Evolutionary conservation across 805 yeast genomes (phyloP).

Genomic region (Suhomyces sp.): DNA sequence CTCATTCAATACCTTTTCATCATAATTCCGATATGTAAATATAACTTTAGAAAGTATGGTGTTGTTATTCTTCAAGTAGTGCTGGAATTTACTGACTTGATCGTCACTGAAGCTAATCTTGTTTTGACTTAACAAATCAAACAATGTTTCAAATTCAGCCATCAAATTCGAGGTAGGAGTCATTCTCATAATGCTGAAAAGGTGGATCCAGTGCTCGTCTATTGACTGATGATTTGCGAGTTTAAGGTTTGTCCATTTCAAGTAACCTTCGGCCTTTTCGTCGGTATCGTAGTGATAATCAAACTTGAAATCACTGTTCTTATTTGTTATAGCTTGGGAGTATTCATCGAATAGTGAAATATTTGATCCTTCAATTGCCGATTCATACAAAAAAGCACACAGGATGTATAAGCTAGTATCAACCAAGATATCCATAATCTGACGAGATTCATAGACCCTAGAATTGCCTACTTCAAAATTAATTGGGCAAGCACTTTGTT

Average conservation of each 20-base stretch:
- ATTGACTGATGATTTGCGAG: background rate
- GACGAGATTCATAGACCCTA: background rate
- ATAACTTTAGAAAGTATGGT: constrained; percentile 35
- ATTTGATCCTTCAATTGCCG: background rate
- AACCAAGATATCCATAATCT: background rate
- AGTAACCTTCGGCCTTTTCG: constrained; percentile 37
- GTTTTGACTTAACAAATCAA: constrained; percentile 10
- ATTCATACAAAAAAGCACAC: background rate
- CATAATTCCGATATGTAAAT: constrained; percentile 19
- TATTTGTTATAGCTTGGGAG: background rate
- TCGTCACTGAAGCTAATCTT: constrained; percentile 5
- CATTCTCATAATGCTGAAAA: constrained; percentile 16
- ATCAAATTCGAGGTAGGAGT: constrained; percentile 18
- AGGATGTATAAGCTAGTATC: background rate
- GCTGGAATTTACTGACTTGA: constrained; percentile 27
- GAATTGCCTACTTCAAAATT: background rate
- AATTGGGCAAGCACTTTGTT: background rate
- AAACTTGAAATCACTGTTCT: constrained; percentile 11
- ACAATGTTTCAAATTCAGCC: constrained; percentile 28
- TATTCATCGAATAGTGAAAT: background rate
- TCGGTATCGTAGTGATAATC: constrained; percentile 32
- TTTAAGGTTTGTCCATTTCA: constrained; percentile 17
- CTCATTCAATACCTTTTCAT: constrained; percentile 10
- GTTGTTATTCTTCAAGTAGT: constrained; percentile 40
- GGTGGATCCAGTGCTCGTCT: constrained; percentile 14